Base-by-base conservation (phyloP, 2,329 filamentous ascomycete genomes). In the Colletotrichum tofieldiae region DNA sequence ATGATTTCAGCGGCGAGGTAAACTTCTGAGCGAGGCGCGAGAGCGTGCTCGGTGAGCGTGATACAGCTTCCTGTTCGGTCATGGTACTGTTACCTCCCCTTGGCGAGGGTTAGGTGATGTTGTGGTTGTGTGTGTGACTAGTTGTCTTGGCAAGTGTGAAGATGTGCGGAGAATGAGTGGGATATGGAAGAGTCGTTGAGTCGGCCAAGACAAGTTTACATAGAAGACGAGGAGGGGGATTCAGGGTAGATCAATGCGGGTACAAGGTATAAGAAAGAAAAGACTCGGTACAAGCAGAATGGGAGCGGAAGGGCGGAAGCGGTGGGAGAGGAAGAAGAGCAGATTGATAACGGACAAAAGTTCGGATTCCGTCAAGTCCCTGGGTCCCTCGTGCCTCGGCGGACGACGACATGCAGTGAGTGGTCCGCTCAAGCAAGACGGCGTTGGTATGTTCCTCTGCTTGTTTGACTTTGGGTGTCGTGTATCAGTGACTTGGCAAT, bases 11-110 rank as follows among this genome's bases (percentile, higher is more conserved):
- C 3, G 70, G 54, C 20, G 43, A 64, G 16, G 64, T 60, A 32
- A 74, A 51, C 65, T 65, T 74, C 23, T 73, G 71, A n/a, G 72
- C 65, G 14, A 73, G 54, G 32, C 72, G 72, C 1, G 75, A 70
- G 67, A 79, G 75, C 32, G 78, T 73, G 71, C 66, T 69, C 12
- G 65, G 55, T 11, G 70, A 54, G 11, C 65, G 32, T 47, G 52
- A 20, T 12, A 63, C 59, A 23, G 29, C 7, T 58, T 60, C 60
- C 26, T 41, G 45, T 32, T 52, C 23, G 29, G 51, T 55, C 69
- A 72, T 72, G 37, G 18, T 63, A n/a, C 1, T 54, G 43, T 47
- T 59, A n/a, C 51, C 51, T 51, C 43, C 51, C 58, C 69, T 63
- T 59, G 58, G 52, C 65, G 37, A 41, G 9, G 43, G n/a, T 39